Evolutionary conservation across 768 basidiomycete genomes (phyloP), one percentile per base, ranked within the genome.

Genomic region (Leccinum barrowsii): DNA sequence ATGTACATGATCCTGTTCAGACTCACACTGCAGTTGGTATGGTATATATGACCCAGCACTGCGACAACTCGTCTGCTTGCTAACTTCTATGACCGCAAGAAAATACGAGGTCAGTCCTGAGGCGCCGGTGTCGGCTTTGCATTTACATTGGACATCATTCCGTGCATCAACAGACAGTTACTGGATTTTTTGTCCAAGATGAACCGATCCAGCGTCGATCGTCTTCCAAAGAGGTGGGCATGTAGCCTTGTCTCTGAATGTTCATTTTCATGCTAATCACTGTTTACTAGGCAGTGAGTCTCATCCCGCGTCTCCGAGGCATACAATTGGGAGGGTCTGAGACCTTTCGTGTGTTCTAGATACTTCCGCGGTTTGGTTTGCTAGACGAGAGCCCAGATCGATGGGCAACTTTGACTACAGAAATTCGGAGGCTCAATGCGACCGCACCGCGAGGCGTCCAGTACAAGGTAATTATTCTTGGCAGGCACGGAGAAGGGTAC

Each of bases 391-490:
- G 80, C 1, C 58, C 73, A 0, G 69, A 78, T 28, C 73, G 82
- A 47, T 89, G 86, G 86, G 57, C 57, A 6, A 59, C n/a, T 19
- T 76, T 87, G 59, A 64, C 67, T 40, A 46, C 59, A 0, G 64
- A 70, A 11, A 69, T 90, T 13, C 56, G 66, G 4, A 60, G 70
- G 17, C 66, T 89, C 58, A 56, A 59, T 4, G 42, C 13, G 19
- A 46, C 54, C 8, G 55, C 58, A 28, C 49, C 40, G n/a, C 49
- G 0, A 28, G 54, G 49, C 12, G 58, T 59, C 6, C 58, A 56
- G 17, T 56, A 59, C 71, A 90, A 89, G 64, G 74, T 87, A 13
- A 72, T 90, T 55, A 80, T 86, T 59, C 67, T 89, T 7, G 81
- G 80, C 1, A 76, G 89, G 60, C 89, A 91, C 62, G 89, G 89